phyloP scores from a whole-genome alignment of 2,329 filamentous ascomycete genomes.

The Teratosphaeriaceae sp. region DNA sequence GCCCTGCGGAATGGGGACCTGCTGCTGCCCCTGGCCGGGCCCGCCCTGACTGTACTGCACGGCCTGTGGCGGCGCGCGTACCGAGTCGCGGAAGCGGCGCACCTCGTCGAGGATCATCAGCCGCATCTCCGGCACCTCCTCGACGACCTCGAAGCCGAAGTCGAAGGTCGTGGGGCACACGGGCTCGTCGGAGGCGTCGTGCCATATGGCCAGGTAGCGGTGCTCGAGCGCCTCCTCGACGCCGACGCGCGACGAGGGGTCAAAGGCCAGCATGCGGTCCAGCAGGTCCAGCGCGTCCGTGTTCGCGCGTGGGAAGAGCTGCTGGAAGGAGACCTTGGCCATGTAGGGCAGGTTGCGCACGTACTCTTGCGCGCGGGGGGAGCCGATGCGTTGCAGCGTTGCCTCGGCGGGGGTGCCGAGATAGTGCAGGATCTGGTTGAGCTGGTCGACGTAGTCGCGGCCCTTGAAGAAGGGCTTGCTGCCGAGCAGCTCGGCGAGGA shows the following conservation, averaged over 20 bases:
- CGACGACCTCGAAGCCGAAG: slow-evolving; percentile 97
- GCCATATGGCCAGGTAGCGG: slow-evolving; percentile 95
- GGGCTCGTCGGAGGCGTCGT: slow-evolving; percentile 94
- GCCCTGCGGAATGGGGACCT: slow-evolving; percentile 56
- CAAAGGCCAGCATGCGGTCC: slow-evolving; percentile 96
- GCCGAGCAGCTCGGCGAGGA: slow-evolving; percentile 89
- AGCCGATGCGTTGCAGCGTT: slow-evolving; percentile 88
- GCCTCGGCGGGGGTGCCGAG: slow-evolving; percentile 95
- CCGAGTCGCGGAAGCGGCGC: slow-evolving; percentile 62
- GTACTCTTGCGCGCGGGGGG: slow-evolving; percentile 93
- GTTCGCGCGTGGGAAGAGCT: slow-evolving; percentile 89
- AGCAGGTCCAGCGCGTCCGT: slow-evolving; percentile 91
- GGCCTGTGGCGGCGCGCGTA: slow-evolving; percentile 38
- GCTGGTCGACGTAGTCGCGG: slow-evolving; percentile 96
- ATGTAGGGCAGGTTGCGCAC: slow-evolving; percentile 65
- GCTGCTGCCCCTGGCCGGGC: slow-evolving; percentile 24
- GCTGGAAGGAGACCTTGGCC: slow-evolving; percentile 75
- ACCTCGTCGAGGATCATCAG: slow-evolving; percentile 98
- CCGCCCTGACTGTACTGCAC: slow-evolving; percentile 29
- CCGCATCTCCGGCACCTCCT: slow-evolving; percentile 92
- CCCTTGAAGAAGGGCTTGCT: slow-evolving; percentile 99
- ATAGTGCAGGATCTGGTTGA: slow-evolving; percentile 98
- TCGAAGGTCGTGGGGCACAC: slow-evolving; percentile 91
- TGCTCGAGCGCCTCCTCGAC: slow-evolving; percentile 96
- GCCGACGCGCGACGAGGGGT: slow-evolving; percentile 85